Base-by-base conservation (phyloP, 176 grass and related monocot genomes). In the Tillandsia leiboldiana region DNA sequence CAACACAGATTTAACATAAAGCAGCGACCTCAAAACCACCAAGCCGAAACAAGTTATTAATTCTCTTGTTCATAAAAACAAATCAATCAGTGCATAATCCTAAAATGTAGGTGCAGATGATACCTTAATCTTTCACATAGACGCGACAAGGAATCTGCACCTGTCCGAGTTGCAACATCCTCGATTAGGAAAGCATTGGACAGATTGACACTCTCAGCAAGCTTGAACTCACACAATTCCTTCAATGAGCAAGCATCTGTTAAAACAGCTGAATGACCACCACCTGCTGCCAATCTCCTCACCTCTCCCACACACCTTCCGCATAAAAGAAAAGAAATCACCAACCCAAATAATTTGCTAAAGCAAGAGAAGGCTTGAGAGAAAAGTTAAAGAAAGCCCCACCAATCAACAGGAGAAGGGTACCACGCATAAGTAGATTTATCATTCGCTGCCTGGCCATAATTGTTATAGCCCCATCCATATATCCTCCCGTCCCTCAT, bases 371-470 rank as follows among this genome's bases (percentile, higher is more conserved):
- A 22, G 50, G 20, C 70, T 18, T 72, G 12, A 56, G 14, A 72
- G 53, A 9, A 53, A 53, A 33, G 68, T 8, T 49, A 49, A 11
- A 11, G 72, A 73, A 59, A 53, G 33, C 29, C 72, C 5, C 82
- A 97, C 93, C 93, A 92, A 81, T 97, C 93, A 77, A 97, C 76
- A 29, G 93, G 93, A 82, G 93, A 97, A 65, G 89, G 89, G 33
- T 83, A 90, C 85, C 85, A 87, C 70, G 93, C 75, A 76, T 92
- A 92, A 52, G 81, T 90, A 58, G 86, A 87, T 77, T 92, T 97
- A 13, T 77, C 73, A 61, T 87, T 90, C 63, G 93, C 84, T 3
- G 89, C 93, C 77, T 97, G 93, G 51, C 93, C 93, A 77, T 97
- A 92, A 75, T 84, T 83, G 67, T 92, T 97, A 66, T 97, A 97